Evolutionary conservation across 805 yeast genomes (phyloP).

Genomic region (Lipomyces orientalis): DNA sequence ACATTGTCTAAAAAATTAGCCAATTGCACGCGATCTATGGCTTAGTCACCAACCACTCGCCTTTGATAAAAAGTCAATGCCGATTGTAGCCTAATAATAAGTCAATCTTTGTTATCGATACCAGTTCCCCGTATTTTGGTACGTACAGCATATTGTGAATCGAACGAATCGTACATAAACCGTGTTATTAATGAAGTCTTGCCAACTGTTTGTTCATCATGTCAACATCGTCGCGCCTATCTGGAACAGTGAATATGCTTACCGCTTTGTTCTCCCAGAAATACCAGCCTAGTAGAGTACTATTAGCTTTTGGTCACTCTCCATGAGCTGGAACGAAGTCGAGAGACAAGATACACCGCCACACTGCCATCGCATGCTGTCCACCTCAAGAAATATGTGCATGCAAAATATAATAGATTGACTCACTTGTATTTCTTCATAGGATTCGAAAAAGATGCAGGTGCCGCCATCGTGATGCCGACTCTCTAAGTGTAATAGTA

Average conservation of each 20-base stretch:
- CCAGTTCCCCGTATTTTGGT: neutral
- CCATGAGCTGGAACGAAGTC: neutral
- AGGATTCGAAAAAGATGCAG: constrained; percentile 36
- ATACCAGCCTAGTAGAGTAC: constrained; percentile 71
- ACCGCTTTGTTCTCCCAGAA: constrained; percentile 94
- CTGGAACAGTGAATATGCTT: constrained; percentile 40
- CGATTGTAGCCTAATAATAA: constrained; percentile 77
- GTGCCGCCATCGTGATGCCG: constrained; percentile 15
- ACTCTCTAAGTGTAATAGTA: neutral
- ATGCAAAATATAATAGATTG: neutral
- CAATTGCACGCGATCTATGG: neutral
- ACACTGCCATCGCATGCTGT: neutral
- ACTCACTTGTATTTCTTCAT: constrained; percentile 50
- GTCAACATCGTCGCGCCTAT: neutral
- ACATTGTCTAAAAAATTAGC: constrained; percentile 64
- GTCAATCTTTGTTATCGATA: neutral
- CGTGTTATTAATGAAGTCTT: constrained; percentile 95
- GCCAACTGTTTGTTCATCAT: constrained; percentile 60
- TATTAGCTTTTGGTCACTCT: neutral
- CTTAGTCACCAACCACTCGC: constrained; percentile 35
- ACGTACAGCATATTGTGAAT: constrained; percentile 78
- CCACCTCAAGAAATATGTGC: neutral
- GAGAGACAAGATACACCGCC: neutral
- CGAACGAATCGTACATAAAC: constrained; percentile 97
- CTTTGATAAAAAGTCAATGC: constrained; percentile 92